phyloP scores from a whole-genome alignment of 805 yeast genomes.

The Schwanniomyces vanrijiae region DNA sequence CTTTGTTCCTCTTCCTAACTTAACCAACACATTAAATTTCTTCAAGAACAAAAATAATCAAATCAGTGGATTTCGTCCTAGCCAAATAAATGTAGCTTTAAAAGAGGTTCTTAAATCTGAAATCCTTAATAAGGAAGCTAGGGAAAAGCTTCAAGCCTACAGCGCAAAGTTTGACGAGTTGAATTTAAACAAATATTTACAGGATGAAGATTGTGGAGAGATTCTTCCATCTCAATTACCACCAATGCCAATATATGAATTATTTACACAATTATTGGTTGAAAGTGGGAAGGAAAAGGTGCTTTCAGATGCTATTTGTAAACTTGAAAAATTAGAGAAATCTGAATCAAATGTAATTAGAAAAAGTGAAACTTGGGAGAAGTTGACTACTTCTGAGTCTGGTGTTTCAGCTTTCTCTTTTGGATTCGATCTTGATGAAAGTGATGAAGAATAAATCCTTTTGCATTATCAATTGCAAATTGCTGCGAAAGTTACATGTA shows the following conservation, averaged over 20 bases:
- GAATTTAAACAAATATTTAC: conserved; percentile 18
- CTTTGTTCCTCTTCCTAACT: conserved; percentile 69
- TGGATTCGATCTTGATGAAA: conserved; percentile 28
- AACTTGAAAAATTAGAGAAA: conserved; percentile 34
- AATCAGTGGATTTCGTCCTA: conserved; percentile 75
- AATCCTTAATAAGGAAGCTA: conserved; percentile 10
- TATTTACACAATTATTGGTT: conserved; percentile 53
- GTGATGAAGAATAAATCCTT: conserved; percentile 16
- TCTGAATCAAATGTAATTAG: conserved; percentile 22
- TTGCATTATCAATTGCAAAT: neutral
- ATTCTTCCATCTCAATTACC: conserved; percentile 29
- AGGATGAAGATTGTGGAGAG: conserved; percentile 68
- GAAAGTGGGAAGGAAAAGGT: conserved; percentile 35
- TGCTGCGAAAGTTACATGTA: neutral
- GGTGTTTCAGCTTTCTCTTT: conserved; percentile 22
- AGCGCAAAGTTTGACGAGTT: conserved; percentile 23
- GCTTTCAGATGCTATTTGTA: conserved; percentile 30
- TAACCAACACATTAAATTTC: conserved; percentile 64
- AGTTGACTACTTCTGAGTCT: conserved; percentile 23
- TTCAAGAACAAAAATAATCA: conserved; percentile 67
- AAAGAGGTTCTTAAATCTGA: neutral
- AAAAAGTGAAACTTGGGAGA: conserved; percentile 56
- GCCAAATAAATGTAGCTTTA: conserved; percentile 43
- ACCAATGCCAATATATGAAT: conserved; percentile 59
- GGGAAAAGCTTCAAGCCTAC: conserved; percentile 23